A percentile compares a stretch with the other conserved stretches of the same genome.
Conservation (phyloP, 2,329 filamentous ascomycete species). For the Ophiognomonia clavigignenti-juglandacearum region DNA sequence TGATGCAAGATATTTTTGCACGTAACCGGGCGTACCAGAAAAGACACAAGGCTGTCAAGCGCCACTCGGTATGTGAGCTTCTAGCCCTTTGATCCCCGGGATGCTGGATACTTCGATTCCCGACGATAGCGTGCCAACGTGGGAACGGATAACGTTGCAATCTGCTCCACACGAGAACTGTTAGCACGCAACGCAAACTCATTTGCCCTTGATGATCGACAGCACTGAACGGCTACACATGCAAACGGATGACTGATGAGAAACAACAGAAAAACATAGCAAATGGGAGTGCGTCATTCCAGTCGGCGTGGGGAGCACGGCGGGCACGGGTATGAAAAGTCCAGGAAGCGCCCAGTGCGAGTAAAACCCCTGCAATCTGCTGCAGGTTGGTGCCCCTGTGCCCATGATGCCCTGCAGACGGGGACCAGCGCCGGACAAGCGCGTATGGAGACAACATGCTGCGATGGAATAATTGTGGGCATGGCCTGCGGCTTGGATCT, state of each 20-base stretch:
- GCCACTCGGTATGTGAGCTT: neutral
- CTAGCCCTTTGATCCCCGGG: conserved; percentile 1
- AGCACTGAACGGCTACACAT: neutral
- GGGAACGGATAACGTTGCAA: neutral
- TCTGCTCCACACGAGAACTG: neutral
- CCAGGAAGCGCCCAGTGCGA: conserved; percentile 24
- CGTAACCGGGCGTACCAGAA: conserved; percentile 9
- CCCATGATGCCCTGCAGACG: conserved; percentile 12
- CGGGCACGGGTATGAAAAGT: conserved; percentile 18
- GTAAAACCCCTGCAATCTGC: conserved; percentile 10
- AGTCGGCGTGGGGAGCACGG: conserved; percentile 12
- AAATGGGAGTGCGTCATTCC: conserved; percentile 9
- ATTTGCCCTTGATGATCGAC: neutral
- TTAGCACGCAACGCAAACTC: neutral
- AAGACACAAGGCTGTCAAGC: conserved; percentile 6
- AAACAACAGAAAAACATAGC: conserved; percentile 9
- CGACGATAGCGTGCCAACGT: conserved; percentile 8
- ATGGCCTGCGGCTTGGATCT: conserved; percentile 8
- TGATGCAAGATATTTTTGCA: conserved; percentile 11
- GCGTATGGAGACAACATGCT: conserved; percentile 14
- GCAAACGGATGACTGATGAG: conserved; percentile 9
- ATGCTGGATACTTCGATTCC: conserved; percentile 11
- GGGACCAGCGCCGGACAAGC: conserved; percentile 17
- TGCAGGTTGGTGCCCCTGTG: conserved; percentile 13
- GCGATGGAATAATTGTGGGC: conserved; percentile 16